Conservation (phyloP, 2,329 filamentous ascomycete species). For the Colletotrichum higginsianum region DNA sequence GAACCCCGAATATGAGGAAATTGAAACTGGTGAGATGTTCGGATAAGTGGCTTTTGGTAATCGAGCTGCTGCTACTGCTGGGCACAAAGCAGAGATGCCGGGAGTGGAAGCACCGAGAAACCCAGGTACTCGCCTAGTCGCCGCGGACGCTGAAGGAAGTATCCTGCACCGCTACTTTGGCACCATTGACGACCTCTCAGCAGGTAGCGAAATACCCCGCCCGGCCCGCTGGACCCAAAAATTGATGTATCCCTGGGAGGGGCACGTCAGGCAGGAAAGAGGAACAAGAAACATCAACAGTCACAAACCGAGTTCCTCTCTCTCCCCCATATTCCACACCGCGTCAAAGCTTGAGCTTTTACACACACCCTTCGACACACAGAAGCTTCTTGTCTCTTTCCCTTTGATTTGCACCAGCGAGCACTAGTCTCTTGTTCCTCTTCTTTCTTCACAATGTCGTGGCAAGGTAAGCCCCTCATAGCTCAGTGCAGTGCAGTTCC, state of each 20-base stretch:
- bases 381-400: slow-evolving; percentile 40
- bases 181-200: slow-evolving; percentile 31
- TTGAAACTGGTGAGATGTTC: slow-evolving; percentile 8
- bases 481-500: slow-evolving; percentile 22
- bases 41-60: slow-evolving; percentile 17
- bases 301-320: slow-evolving; percentile 33
- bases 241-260: slow-evolving; percentile 34
- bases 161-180: slow-evolving; percentile 37
- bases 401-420: slow-evolving; percentile 39
- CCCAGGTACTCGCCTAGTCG: slow-evolving; percentile 37
- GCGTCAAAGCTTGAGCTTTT: slow-evolving; percentile 40
- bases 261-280: slow-evolving; percentile 39
- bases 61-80: neutral
- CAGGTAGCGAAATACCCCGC: slow-evolving; percentile 36
- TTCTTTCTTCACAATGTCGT: slow-evolving; percentile 72
- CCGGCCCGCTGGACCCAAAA: slow-evolving; percentile 42
- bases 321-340: slow-evolving; percentile 39
- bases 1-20: neutral
- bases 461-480: slow-evolving; percentile 73
- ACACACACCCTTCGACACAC: slow-evolving; percentile 30
- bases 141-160: slow-evolving; percentile 31
- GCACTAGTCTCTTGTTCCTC: slow-evolving; percentile 36
- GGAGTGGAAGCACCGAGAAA: slow-evolving; percentile 40
- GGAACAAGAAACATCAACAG: slow-evolving; percentile 41
- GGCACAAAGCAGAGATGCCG: slow-evolving; percentile 35